phyloP scores from a whole-genome alignment of 176 grass and related monocot species.

The Phoenix roebelenii region DNA sequence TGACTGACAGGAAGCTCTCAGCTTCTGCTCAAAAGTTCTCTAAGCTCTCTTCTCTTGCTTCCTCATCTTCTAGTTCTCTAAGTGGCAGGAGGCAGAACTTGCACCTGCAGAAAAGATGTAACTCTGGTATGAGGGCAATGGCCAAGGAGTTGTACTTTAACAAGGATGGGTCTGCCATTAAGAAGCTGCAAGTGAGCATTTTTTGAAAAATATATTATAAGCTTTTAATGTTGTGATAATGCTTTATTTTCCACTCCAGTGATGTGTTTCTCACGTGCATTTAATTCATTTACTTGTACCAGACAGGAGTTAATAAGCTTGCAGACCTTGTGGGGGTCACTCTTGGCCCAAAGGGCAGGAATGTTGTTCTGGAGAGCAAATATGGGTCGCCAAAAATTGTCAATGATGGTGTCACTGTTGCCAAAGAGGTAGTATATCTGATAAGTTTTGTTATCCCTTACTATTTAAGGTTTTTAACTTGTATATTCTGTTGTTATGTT shows the following conservation, averaged over 20 bases:
- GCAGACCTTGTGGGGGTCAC: slow-evolving; percentile 92
- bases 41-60: slow-evolving; percentile 24
- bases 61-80: slow-evolving; percentile 31
- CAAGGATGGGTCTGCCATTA: slow-evolving; percentile 86
- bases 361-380: slow-evolving; percentile 92
- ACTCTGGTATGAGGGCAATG: slow-evolving; percentile 13
- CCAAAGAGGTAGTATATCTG: slow-evolving; percentile 16
- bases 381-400: slow-evolving; percentile 93
- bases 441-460: too few species aligned
- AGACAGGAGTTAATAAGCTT: slow-evolving; percentile 87
- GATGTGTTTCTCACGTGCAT: too few species aligned
- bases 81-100: slow-evolving; percentile 28
- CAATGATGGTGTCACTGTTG: slow-evolving; percentile 45
- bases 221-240: too few species aligned
- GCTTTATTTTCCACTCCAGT: slow-evolving; percentile 1
- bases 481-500: too few species aligned
- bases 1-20: slow-evolving; percentile 31
- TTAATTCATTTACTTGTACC: not conserved
- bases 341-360: slow-evolving; percentile 86
- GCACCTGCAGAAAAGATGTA: slow-evolving; percentile 43
- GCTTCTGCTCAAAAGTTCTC: slow-evolving; percentile 9
- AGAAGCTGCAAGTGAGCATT: slow-evolving; percentile 62
- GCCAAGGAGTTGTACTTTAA: slow-evolving; percentile 96
- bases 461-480: too few species aligned
- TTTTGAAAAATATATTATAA: too few species aligned